Evolutionary conservation across 2,329 filamentous ascomycete genomes (phyloP), one percentile per base, ranked within the genome.

Genomic region (Trichoderma afroharzianum): DNA sequence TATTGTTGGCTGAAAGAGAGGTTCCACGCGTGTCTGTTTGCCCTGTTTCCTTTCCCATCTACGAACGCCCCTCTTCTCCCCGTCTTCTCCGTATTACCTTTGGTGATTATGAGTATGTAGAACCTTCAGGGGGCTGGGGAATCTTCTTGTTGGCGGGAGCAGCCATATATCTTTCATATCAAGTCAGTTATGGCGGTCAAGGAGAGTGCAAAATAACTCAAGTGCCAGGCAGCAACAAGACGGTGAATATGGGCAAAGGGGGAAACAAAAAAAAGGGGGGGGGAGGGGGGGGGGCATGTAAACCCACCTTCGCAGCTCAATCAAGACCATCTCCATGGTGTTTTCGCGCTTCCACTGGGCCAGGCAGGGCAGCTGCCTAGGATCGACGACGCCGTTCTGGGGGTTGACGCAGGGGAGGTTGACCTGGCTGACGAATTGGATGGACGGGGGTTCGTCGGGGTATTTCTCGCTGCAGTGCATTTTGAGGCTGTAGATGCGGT

Each of bases 401-500:
- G 88, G 86, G 82, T 95, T 92, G 67, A 99, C 96, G 78, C 95
- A 97, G 30, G 96, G 96, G n/a, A 98, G 88, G 84, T 98, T 98
- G 84, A 99, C 92, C 82, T 94, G 93, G 78, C 93, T 97, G 77
- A 96, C 90, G 83, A 99, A 99, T 79, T 95, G 91, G 78, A 99
- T 93, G 66, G 92, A 90, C 0, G 96, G 96, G 59, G 96, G 96
- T 74, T 89, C 86, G 80, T 97, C 94, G 67, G 96, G 96, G 82
- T 99, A 99, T 71, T 93, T 86, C 63, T 90, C 87, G 74, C 94
- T 95, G 85, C 96, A 99, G 85, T 97, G 92, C 85, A 99, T 97
- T 83, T 95, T 97, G 78, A 99, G 88, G 76, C 94, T 97, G 87
- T 99, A 99, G 85, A 99, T 99, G 79, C 96, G 93, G 84, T 99